Conservation (phyloP, 2,329 filamentous ascomycete genomes). For the Simplicillium aogashimaense region DNA sequence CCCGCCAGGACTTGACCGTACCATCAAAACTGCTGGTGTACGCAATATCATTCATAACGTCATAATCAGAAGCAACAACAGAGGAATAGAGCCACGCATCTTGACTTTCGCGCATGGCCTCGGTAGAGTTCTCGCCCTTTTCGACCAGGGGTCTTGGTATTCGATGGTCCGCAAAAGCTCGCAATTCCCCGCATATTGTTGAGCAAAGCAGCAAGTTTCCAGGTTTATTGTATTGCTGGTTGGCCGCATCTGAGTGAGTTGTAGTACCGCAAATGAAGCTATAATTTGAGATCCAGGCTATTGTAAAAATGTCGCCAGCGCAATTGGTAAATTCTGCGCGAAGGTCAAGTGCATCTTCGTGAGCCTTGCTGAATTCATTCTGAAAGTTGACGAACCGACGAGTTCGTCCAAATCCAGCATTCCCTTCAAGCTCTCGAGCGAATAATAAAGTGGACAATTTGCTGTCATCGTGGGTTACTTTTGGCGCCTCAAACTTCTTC, state of each 20-base stretch:
- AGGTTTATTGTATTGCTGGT: conserved; percentile 57
- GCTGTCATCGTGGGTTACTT: conserved; percentile 2
- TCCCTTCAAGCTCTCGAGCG: conserved; percentile 38
- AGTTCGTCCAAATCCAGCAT: conserved; percentile 28
- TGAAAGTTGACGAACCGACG: conserved; percentile 32
- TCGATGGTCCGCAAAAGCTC: conserved; percentile 45
- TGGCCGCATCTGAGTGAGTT: conserved; percentile 51
- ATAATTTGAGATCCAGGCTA: conserved; percentile 45
- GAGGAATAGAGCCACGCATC: conserved; percentile 56
- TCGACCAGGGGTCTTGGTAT: conserved; percentile 43
- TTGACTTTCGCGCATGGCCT: conserved; percentile 47
- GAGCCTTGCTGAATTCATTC: conserved; percentile 30
- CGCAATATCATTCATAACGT: conserved; percentile 29
- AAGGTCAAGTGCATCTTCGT: conserved; percentile 41
- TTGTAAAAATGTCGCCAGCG: conserved; percentile 49
- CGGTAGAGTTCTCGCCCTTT: conserved; percentile 43
- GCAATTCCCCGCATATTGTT: conserved; percentile 29
- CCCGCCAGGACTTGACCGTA: conserved; percentile 50
- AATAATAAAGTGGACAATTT: conserved; percentile 31
- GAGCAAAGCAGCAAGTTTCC: conserved; percentile 52
- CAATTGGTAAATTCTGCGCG: conserved; percentile 49
- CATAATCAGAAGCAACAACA: conserved; percentile 51
- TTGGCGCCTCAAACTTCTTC: conserved; percentile 4
- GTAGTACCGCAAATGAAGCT: conserved; percentile 53
- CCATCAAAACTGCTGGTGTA: conserved; percentile 54